These are phyloP conservation scores for Yarrowia divulgata DNA, from an alignment of 805 yeast species.

Conservation along the genomic window DNA sequence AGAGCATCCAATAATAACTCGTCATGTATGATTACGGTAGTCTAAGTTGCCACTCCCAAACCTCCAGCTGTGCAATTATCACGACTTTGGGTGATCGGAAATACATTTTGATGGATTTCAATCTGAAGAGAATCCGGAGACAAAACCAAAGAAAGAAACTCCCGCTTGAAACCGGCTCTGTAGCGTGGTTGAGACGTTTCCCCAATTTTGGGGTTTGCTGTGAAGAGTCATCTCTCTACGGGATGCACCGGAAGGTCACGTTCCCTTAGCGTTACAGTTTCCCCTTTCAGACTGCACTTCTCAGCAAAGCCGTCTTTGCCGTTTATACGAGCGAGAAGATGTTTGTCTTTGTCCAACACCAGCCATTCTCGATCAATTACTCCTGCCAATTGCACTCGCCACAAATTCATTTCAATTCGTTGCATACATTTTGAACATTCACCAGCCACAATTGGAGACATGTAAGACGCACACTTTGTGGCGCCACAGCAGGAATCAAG, in stretches of 20 bases:
- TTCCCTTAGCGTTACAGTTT: neutral
- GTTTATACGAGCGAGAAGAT: neutral
- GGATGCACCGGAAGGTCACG: slow-evolving; percentile 26
- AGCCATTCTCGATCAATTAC: too few species aligned
- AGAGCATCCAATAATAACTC: too few species aligned
- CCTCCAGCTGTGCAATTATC: neutral
- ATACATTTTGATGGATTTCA: neutral
- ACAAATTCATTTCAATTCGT: too few species aligned
- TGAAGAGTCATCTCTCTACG: slow-evolving; percentile 12
- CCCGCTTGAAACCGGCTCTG: neutral
- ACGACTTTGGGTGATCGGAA: too few species aligned
- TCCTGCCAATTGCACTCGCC: too few species aligned
- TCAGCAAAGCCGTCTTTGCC: neutral
- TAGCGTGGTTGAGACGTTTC: neutral
- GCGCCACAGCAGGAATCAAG: neutral
- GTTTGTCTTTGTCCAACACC: too few species aligned
- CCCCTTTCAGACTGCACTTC: too few species aligned
- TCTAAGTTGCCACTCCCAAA: neutral
- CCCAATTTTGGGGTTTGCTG: neutral
- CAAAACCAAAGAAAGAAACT: neutral
- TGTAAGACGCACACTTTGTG: neutral
- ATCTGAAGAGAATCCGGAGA: neutral
- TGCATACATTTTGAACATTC: slow-evolving; percentile 14
- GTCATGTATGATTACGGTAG: too few species aligned
- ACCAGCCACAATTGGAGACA: slow-evolving; percentile 5